Percentiles rank a stretch among this genome's conserved stretches.
phyloP scores from a whole-genome alignment of 208 protist genomes.

The Leishmania major region DNA sequence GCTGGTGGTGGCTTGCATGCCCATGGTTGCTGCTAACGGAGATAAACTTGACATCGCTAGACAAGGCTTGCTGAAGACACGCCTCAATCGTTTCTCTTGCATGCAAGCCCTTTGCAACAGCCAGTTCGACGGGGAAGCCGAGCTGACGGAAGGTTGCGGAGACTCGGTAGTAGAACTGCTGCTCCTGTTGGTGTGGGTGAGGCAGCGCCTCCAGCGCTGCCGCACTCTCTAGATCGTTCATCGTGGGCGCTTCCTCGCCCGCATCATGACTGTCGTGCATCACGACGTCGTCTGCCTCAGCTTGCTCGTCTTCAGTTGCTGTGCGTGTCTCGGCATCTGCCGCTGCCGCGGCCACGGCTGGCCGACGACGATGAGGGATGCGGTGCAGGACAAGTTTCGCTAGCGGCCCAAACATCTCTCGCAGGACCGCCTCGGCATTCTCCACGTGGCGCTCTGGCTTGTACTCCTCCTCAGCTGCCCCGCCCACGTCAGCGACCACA shows the following conservation, averaged over 20 bases:
- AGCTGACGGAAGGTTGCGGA: conserved; percentile 81
- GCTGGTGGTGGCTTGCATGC: conserved; percentile 9
- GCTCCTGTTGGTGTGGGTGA: not conserved
- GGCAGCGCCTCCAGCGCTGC: not conserved
- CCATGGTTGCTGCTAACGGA: conserved; percentile 6
- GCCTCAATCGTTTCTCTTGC: conserved; percentile 51
- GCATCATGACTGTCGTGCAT: not conserved
- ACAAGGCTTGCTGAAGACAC: conserved; percentile 73
- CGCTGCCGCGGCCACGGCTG: conserved; percentile 7
- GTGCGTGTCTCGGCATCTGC: conserved; percentile 5
- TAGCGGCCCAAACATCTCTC: conserved; percentile 72
- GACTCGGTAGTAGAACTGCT: conserved; percentile 56
- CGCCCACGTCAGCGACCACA: not conserved
- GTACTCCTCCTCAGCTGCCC: not conserved
- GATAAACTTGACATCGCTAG: conserved; percentile 82
- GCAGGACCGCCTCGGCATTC: conserved; percentile 57
- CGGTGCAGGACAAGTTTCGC: conserved; percentile 71
- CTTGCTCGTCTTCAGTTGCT: conserved; percentile 3
- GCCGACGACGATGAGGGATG: conserved; percentile 27
- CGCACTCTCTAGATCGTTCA: not conserved
- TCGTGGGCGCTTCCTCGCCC: not conserved
- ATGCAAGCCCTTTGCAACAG: conserved; percentile 49
- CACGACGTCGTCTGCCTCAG: conserved; percentile 17
- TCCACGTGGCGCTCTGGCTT: conserved; percentile 35
- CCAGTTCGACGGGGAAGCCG: conserved; percentile 86